Conservation (phyloP, 352 stramenopile species). For the Phytophthora fragariaefolia region DNA sequence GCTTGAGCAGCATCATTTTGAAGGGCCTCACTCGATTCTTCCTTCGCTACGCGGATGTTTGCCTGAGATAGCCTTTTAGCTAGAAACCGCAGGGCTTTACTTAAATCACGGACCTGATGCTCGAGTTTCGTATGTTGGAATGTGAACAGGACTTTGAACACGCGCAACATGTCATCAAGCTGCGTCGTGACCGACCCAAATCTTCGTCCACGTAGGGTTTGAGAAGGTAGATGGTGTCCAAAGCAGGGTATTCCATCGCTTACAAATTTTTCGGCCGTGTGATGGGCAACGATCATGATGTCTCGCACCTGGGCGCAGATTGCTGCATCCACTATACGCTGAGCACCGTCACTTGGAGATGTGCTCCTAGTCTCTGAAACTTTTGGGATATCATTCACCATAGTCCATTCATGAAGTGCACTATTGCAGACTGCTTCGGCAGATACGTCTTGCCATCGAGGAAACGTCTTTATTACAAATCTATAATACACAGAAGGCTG, state of each 20-base stretch:
- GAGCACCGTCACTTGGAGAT: background rate
- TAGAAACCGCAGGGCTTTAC: slow-evolving; percentile 31
- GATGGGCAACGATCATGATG: slow-evolving; percentile 28
- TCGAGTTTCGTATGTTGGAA: slow-evolving; percentile 52
- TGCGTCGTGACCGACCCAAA: slow-evolving; percentile 39
- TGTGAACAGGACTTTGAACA: slow-evolving; percentile 53
- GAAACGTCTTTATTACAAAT: slow-evolving; percentile 53
- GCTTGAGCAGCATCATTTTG: slow-evolving; percentile 41
- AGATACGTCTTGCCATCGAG: slow-evolving; percentile 41
- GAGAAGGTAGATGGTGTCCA: slow-evolving; percentile 1
- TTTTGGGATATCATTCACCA: slow-evolving; percentile 2
- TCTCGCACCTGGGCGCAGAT: slow-evolving; percentile 23
- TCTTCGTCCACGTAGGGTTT: slow-evolving; percentile 18
- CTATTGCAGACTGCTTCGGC: slow-evolving; percentile 46
- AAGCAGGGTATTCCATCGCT: background rate
- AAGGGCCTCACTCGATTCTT: slow-evolving; percentile 44
- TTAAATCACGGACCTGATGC: slow-evolving; percentile 11
- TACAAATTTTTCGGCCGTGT: slow-evolving; percentile 21
- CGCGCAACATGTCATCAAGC: slow-evolving; percentile 55
- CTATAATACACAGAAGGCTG: slow-evolving; percentile 58
- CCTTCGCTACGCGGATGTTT: slow-evolving; percentile 38
- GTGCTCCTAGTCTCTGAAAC: background rate
- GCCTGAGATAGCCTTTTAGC: slow-evolving; percentile 37
- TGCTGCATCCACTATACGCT: slow-evolving; percentile 1
- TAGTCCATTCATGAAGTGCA: slow-evolving; percentile 33